phyloP scores from a whole-genome alignment of 2,329 filamentous ascomycete species.

The Ampelomyces quisqualis region DNA sequence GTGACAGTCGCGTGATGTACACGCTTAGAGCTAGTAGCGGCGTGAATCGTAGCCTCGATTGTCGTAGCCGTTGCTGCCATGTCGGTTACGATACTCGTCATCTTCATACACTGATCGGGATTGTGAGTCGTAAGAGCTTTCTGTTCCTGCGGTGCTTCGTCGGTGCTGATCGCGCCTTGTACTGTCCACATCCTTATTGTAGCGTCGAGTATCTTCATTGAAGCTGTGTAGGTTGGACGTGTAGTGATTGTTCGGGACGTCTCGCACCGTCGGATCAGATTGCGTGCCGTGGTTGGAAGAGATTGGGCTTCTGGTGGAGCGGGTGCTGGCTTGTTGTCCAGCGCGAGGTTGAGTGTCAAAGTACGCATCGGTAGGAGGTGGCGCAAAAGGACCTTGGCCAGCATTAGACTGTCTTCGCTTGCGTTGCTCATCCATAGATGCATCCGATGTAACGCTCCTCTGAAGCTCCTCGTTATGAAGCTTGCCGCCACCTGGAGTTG shows the following conservation, averaged over 20 bases:
- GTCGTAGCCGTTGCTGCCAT: slow-evolving; percentile 31
- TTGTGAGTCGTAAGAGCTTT: slow-evolving; percentile 32
- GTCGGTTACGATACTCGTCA: slow-evolving; percentile 32
- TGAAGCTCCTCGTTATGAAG: slow-evolving; percentile 47
- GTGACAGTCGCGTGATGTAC: background rate
- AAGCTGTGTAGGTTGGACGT: slow-evolving; percentile 35
- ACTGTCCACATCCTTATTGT: slow-evolving; percentile 33
- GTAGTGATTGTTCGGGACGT: slow-evolving; percentile 36
- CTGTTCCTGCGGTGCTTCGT: slow-evolving; percentile 26
- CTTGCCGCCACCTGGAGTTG: slow-evolving; percentile 61
- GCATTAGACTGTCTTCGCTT: slow-evolving; percentile 37
- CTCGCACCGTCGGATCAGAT: slow-evolving; percentile 37
- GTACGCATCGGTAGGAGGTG: slow-evolving; percentile 22
- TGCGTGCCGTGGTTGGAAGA: slow-evolving; percentile 38
- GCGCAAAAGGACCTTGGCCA: slow-evolving; percentile 32
- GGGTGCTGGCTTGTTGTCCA: slow-evolving; percentile 19
- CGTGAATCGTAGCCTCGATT: slow-evolving; percentile 32
- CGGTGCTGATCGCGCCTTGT: slow-evolving; percentile 31
- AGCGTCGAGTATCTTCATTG: slow-evolving; percentile 35
- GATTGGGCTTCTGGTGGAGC: slow-evolving; percentile 37
- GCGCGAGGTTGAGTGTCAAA: slow-evolving; percentile 27
- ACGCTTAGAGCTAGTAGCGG: slow-evolving; percentile 24
- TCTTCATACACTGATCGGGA: slow-evolving; percentile 35
- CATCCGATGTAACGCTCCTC: slow-evolving; percentile 29
- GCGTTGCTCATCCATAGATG: slow-evolving; percentile 23